Evolutionary conservation across 2,329 filamentous ascomycete genomes (phyloP).

Genomic region (Xylaria polymorpha): DNA sequence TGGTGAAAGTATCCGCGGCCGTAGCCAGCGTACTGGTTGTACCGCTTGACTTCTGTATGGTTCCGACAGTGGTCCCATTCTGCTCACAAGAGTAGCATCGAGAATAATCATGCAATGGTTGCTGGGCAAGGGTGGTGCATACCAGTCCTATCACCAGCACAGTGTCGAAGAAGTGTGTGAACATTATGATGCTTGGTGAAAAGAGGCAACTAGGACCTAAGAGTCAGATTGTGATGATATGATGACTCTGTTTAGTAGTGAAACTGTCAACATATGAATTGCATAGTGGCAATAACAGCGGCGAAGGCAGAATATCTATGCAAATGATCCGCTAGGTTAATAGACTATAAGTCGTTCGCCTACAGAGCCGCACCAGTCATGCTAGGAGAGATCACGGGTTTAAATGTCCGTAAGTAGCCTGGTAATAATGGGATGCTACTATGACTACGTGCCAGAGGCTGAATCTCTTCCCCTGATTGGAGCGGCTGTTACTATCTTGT

Average conservation of each 20-base stretch:
- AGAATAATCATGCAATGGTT: neutral
- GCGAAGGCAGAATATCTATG: neutral
- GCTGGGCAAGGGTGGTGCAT: neutral
- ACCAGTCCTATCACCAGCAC: neutral
- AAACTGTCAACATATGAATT: neutral
- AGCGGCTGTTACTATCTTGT: neutral
- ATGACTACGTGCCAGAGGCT: neutral
- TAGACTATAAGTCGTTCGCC: neutral
- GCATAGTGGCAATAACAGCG: too few species aligned
- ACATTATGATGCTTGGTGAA: neutral
- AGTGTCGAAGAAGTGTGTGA: neutral
- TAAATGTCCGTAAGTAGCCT: neutral
- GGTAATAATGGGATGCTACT: neutral
- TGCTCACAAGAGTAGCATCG: neutral
- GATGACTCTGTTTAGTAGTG: neutral
- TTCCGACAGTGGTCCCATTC: neutral
- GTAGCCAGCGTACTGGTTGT: neutral
- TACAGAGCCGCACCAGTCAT: constrained; percentile 17
- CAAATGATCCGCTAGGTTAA: neutral
- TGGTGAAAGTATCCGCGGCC: constrained; percentile 50
- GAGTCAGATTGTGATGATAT: neutral
- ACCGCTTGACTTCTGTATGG: neutral
- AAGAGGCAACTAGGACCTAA: neutral
- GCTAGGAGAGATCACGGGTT: too few species aligned
- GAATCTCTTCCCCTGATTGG: neutral